Evolutionary conservation across 2,329 filamentous ascomycete genomes (phyloP).

Genomic region (Saccharata proteae): DNA sequence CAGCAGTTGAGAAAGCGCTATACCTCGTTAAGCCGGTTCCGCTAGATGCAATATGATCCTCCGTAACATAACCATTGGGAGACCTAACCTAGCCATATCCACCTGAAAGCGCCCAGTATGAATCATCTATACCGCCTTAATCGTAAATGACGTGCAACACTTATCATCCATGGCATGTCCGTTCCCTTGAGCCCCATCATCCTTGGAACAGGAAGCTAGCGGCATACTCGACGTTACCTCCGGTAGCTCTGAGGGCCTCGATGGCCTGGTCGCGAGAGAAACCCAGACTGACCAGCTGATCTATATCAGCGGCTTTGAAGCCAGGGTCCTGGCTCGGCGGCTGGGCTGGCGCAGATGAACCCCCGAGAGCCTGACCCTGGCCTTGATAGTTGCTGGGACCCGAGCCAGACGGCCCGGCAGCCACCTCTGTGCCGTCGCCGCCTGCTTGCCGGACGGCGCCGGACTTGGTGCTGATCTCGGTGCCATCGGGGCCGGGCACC

Average conservation of each 20-base stretch:
- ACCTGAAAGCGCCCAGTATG: too few species aligned
- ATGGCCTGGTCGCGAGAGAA: conserved; percentile 66
- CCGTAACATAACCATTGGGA: too few species aligned
- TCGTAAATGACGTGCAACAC: too few species aligned
- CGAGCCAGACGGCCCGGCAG: conserved; percentile 11
- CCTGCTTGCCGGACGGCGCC: conserved; percentile 56
- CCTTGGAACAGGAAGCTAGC: conserved; percentile 58
- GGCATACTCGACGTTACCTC: conserved; percentile 80
- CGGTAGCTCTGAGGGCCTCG: conserved; percentile 67
- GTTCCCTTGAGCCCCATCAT: too few species aligned
- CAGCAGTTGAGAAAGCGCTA: too few species aligned
- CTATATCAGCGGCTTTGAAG: conserved; percentile 56
- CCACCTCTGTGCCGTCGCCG: conserved; percentile 33
- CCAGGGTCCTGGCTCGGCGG: conserved; percentile 12
- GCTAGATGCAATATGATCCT: too few species aligned
- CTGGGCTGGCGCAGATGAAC: conserved; percentile 13
- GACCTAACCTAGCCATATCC: too few species aligned
- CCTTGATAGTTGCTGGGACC: conserved; percentile 15
- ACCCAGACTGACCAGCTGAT: conserved; percentile 65
- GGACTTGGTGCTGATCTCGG: conserved; percentile 70
- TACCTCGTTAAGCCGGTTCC: too few species aligned
- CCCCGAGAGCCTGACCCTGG: conserved; percentile 18
- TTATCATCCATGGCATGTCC: too few species aligned
- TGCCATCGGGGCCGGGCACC: conserved; percentile 76
- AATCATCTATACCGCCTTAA: too few species aligned